phyloP scores from a whole-genome alignment of 768 basidiomycete genomes.

The Leucocoprinus sp. region DNA sequence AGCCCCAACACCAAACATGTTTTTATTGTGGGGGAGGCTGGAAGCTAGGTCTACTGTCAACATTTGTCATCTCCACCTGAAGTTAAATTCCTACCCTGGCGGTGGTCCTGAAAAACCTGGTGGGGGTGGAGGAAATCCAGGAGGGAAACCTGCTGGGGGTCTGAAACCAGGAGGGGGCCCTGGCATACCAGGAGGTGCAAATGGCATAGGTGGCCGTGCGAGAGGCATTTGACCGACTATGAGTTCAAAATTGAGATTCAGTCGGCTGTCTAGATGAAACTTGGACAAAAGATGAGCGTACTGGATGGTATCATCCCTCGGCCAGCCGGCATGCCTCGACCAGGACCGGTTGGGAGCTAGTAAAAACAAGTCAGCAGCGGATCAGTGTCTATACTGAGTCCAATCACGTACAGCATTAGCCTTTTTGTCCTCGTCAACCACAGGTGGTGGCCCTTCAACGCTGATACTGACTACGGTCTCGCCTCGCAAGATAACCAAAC shows the following conservation, averaged over 20 bases:
- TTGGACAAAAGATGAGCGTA: conserved; percentile 28
- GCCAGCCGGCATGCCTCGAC: conserved; percentile 92
- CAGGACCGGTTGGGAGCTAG: conserved; percentile 82
- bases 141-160: conserved; percentile 78
- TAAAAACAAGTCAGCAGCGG: conserved; percentile 13
- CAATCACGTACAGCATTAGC: conserved; percentile 42
- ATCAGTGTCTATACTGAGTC: conserved; percentile 6
- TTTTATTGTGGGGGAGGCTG: conserved; percentile 42
- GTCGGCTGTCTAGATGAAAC: conserved; percentile 2
- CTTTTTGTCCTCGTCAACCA: conserved; percentile 85
- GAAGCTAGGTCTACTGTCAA: conserved; percentile 28
- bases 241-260: conserved; percentile 11
- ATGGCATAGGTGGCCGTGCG: conserved; percentile 63
- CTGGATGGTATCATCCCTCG: conserved; percentile 90
- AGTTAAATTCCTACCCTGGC: conserved; percentile 54
- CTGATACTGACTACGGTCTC: conserved; percentile 93
- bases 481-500: conserved; percentile 94
- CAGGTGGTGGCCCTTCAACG: conserved; percentile 93
- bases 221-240: conserved; percentile 54
- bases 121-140: conserved; percentile 74
- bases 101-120: conserved; percentile 78
- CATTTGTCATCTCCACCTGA: background rate
- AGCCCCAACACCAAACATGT: conserved; percentile 3
- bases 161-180: conserved; percentile 82
- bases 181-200: conserved; percentile 71